Conservation (phyloP, 352 stramenopile species). For the Phytopythium ostracodes region DNA sequence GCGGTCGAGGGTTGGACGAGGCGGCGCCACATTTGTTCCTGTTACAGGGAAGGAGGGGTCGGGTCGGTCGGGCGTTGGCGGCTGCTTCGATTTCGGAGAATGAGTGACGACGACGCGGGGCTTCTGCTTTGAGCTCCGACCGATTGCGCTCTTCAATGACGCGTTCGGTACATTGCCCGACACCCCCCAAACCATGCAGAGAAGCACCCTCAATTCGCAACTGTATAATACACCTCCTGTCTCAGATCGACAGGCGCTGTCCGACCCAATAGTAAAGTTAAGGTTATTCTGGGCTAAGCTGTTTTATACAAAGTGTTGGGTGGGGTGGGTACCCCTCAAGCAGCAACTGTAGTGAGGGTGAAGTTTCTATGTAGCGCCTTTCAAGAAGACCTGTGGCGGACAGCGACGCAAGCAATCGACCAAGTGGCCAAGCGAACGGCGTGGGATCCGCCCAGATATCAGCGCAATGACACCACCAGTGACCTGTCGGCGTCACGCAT, state of each 20-base stretch:
- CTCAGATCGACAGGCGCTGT: neutral
- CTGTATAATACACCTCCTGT: conserved; percentile 5
- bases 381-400: neutral
- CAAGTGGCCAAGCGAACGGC: neutral
- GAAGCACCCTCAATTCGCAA: conserved; percentile 1
- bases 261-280: no score
- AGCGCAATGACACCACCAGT: neutral
- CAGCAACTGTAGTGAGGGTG: conserved; percentile 10
- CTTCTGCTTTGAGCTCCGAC: neutral
- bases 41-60: neutral
- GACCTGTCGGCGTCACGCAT: neutral
- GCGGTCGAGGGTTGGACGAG: conserved; percentile 9
- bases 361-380: conserved; percentile 8
- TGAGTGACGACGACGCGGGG: conserved; percentile 12
- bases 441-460: conserved; percentile 4
- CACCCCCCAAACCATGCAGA: neutral
- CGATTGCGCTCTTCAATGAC: conserved; percentile 10
- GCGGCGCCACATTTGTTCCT: conserved; percentile 28
- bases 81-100: conserved; percentile 21
- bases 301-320: conserved; percentile 8
- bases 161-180: neutral
- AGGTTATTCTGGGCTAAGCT: neutral
- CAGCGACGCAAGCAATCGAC: neutral
- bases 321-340: neutral
- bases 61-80: conserved; percentile 5